phyloP scores from a whole-genome alignment of 768 basidiomycete species.

The Lentinus brumalis region DNA sequence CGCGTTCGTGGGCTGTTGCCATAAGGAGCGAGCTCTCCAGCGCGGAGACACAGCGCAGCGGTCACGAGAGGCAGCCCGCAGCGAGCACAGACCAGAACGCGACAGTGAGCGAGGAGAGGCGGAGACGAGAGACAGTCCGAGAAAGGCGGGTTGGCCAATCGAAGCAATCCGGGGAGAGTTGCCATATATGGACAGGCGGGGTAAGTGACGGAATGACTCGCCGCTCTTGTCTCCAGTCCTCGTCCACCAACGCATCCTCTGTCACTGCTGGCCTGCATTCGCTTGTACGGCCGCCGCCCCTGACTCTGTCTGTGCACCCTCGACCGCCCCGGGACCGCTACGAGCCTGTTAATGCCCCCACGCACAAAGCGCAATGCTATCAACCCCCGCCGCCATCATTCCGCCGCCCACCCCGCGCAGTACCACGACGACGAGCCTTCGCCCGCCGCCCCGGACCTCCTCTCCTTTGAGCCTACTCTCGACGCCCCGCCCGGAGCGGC shows the following conservation, averaged over 20 bases:
- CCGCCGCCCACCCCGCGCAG: constrained; percentile 7
- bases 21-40: too few relatives aligned
- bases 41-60: too few relatives aligned
- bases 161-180: too few relatives aligned
- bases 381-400: constrained; percentile 15
- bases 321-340: neutral
- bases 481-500: neutral
- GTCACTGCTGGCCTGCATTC: neutral
- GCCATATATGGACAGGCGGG: too few relatives aligned
- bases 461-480: constrained; percentile 10
- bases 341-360: constrained; percentile 28
- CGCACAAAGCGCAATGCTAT: constrained; percentile 29
- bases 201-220: too few relatives aligned
- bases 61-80: too few relatives aligned
- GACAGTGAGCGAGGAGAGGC: too few relatives aligned
- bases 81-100: too few relatives aligned
- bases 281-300: neutral
- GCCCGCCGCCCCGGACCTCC: constrained; percentile 9
- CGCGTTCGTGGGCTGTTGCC: too few relatives aligned
- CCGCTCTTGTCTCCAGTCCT: too few relatives aligned
- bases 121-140: too few relatives aligned
- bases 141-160: too few relatives aligned
- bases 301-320: neutral
- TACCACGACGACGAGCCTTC: neutral
- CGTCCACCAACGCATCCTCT: neutral